phyloP scores from a whole-genome alignment of 306 rosid species.

The Hippophae rhamnoides region DNA sequence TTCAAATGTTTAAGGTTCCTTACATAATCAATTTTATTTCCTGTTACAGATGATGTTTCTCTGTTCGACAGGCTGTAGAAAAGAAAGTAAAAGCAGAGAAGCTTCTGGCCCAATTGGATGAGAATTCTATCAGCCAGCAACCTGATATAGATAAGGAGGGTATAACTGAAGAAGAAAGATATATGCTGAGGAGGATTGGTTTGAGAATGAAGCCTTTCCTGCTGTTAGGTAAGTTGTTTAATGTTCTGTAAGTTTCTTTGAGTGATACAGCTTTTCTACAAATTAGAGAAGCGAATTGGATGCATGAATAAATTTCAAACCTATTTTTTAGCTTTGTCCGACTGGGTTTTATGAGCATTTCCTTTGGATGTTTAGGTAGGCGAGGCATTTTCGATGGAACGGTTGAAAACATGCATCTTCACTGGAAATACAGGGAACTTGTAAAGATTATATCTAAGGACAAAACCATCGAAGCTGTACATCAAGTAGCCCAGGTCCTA shows the following conservation, averaged over 20 bases:
- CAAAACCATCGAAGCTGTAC: slow-evolving; percentile 38
- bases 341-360: slow-evolving; percentile 10
- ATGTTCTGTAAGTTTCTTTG: background rate
- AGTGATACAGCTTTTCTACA: background rate
- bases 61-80: slow-evolving; percentile 57
- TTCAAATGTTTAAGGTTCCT: slow-evolving; percentile 21
- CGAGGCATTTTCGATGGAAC: slow-evolving; percentile 92
- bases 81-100: slow-evolving; percentile 59
- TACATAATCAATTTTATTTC: slow-evolving; percentile 12
- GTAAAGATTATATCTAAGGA: slow-evolving; percentile 62
- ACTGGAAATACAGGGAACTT: slow-evolving; percentile 97
- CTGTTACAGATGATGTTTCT: slow-evolving; percentile 17
- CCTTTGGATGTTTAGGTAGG: slow-evolving; percentile 46
- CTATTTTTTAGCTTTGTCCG: slow-evolving; percentile 7
- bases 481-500: slow-evolving; percentile 56
- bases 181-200: slow-evolving; percentile 84
- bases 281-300: slow-evolving; percentile 8
- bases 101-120: slow-evolving; percentile 58
- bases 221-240: slow-evolving; percentile 56
- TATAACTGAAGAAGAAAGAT: slow-evolving; percentile 72
- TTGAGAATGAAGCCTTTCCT: slow-evolving; percentile 86
- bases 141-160: slow-evolving; percentile 80
- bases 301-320: slow-evolving; percentile 4
- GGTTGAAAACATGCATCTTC: slow-evolving; percentile 95
- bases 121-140: slow-evolving; percentile 35